phyloP scores from a whole-genome alignment of 2,329 filamentous ascomycete genomes.

The Lasiodiplodia citricola region DNA sequence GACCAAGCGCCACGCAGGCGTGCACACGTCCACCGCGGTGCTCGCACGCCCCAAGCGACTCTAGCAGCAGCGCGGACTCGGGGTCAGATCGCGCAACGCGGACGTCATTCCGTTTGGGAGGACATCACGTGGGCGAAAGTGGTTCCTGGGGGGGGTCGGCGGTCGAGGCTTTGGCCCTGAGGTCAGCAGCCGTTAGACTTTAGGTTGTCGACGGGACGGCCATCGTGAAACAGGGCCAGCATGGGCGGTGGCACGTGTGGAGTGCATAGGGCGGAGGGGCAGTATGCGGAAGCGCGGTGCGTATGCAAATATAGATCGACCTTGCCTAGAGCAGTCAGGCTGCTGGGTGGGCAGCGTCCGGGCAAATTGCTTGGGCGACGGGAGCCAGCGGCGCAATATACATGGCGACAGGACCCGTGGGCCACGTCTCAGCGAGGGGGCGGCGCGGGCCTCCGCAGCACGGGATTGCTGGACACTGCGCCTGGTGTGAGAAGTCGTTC shows the following conservation, averaged over 20 bases:
- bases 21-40: not conserved
- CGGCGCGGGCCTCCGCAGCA: conserved; percentile 12
- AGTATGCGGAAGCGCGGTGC: not conserved
- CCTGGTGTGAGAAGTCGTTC: conserved; percentile 14
- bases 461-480: conserved; percentile 15
- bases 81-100: not conserved
- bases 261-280: conserved; percentile 15
- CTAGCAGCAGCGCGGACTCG: not conserved
- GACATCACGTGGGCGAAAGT: not conserved
- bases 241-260: conserved; percentile 13
- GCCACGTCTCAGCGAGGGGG: conserved; percentile 14
- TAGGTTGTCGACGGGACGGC: conserved; percentile 15
- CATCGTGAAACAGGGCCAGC: conserved; percentile 18
- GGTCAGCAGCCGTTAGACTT: conserved; percentile 13
- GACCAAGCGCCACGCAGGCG: conserved; percentile 7
- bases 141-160: not conserved
- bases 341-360: not conserved
- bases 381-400: conserved; percentile 7
- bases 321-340: conserved; percentile 4
- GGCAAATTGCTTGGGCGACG: conserved; percentile 4
- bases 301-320: conserved; percentile 24
- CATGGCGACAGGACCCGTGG: conserved; percentile 10
- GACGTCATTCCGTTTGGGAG: not conserved
- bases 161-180: not conserved
- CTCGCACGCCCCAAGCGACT: not conserved